phyloP scores from a whole-genome alignment of 1,284 basidiomycete genomes.

The Schizopora paradoxa region DNA sequence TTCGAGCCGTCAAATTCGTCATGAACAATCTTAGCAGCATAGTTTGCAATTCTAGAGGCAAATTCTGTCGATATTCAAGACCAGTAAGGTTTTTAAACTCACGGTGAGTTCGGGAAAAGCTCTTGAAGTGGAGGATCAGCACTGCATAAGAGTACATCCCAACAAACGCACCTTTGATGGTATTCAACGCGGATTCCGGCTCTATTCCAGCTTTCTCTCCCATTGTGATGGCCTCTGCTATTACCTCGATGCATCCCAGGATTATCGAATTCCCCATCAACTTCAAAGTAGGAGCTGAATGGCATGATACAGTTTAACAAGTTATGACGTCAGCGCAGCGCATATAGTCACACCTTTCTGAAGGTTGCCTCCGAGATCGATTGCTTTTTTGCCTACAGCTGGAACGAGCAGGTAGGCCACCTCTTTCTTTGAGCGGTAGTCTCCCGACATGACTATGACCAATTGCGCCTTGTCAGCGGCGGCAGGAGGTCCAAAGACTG shows the following conservation, averaged over 20 bases:
- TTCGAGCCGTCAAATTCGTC: slow-evolving; percentile 72
- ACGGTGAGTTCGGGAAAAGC: slow-evolving; percentile 56
- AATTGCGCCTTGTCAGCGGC: slow-evolving; percentile 69
- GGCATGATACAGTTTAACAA: slow-evolving; percentile 8
- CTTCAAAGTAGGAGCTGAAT: slow-evolving; percentile 70
- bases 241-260: slow-evolving; percentile 67
- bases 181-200: slow-evolving; percentile 47
- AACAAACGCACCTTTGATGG: slow-evolving; percentile 49
- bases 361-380: slow-evolving; percentile 71
- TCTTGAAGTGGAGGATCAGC: slow-evolving; percentile 34
- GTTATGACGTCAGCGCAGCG: neutral
- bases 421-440: slow-evolving; percentile 81
- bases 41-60: slow-evolving; percentile 43
- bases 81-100: slow-evolving; percentile 21
- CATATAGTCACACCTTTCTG: slow-evolving; percentile 52
- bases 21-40: slow-evolving; percentile 61
- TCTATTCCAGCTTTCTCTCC: slow-evolving; percentile 83
- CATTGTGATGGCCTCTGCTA: slow-evolving; percentile 79
- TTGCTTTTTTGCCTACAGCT: slow-evolving; percentile 70
- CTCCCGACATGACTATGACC: slow-evolving; percentile 76
- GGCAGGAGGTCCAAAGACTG: slow-evolving; percentile 73
- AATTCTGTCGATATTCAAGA: no score
- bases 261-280: slow-evolving; percentile 73
- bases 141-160: slow-evolving; percentile 23
- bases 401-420: slow-evolving; percentile 73